phyloP scores from a whole-genome alignment of 768 basidiomycete genomes.

The Xerocomellus chrysenteron region DNA sequence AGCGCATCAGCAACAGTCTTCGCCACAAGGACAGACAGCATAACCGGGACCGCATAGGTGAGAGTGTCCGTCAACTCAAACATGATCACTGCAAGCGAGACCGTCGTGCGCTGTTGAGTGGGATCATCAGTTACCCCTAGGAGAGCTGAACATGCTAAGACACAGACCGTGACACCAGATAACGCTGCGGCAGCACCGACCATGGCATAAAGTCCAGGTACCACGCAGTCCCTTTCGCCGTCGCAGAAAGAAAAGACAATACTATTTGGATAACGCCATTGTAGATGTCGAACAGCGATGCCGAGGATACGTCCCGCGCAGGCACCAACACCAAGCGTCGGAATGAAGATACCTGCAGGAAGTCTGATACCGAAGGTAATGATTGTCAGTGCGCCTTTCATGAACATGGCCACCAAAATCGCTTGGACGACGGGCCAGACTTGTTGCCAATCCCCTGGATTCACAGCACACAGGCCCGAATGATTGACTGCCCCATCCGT shows the following conservation, averaged over 20 bases:
- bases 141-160: not conserved
- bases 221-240: constrained; percentile 68
- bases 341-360: constrained; percentile 95
- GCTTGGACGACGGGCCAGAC: constrained; percentile 62
- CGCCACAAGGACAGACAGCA: constrained; percentile 78
- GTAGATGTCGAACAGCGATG: constrained; percentile 73
- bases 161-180: constrained; percentile 85
- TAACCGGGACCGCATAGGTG: constrained; percentile 88
- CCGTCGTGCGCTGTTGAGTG: constrained; percentile 67
- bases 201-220: constrained; percentile 94
- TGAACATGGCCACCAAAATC: constrained; percentile 73
- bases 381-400: constrained; percentile 78
- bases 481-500: constrained; percentile 53
- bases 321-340: constrained; percentile 91
- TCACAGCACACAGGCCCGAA: constrained; percentile 67
- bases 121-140: constrained; percentile 5
- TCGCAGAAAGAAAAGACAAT: constrained; percentile 65
- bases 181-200: constrained; percentile 92
- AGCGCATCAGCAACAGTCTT: constrained; percentile 35
- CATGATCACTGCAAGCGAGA: constrained; percentile 94
- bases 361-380: constrained; percentile 92
- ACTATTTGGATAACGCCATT: constrained; percentile 58
- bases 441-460: constrained; percentile 54
- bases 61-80: constrained; percentile 93
- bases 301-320: constrained; percentile 90